Percentiles rank a stretch among this genome's conserved stretches.
Evolutionary conservation across 352 stramenopile species (phyloP).

Genomic region (Phytophthora pluvialis): DNA sequence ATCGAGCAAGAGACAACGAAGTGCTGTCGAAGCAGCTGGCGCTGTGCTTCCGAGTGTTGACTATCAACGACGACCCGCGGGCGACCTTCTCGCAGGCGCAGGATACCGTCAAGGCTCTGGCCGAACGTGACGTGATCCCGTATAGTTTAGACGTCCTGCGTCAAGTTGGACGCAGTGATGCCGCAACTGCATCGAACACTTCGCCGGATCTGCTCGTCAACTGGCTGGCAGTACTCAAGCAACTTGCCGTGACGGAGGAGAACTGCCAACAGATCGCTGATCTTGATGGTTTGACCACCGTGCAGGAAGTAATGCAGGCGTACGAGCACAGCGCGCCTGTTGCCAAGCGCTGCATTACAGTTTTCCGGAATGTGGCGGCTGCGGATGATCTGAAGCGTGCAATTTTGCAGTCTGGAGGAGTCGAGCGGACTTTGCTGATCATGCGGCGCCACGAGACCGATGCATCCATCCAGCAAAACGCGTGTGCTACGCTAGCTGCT

Average conservation of each 20-base stretch:
- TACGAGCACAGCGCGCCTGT: constrained; percentile 56
- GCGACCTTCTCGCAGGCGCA: constrained; percentile 74
- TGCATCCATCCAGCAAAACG: constrained; percentile 68
- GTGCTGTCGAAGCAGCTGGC: constrained; percentile 59
- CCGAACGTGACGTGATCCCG: constrained; percentile 56
- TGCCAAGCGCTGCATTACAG: constrained; percentile 69
- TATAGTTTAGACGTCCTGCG: constrained; percentile 55
- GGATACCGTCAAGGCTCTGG: constrained; percentile 70
- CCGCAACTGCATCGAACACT: constrained; percentile 4
- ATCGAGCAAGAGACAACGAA: constrained; percentile 37
- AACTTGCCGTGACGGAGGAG: constrained; percentile 80
- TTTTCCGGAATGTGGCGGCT: constrained; percentile 77
- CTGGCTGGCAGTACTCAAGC: constrained; percentile 80
- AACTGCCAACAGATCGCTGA: constrained; percentile 78
- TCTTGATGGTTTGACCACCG: constrained; percentile 51
- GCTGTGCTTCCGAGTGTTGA: constrained; percentile 61
- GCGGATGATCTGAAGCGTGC: constrained; percentile 73
- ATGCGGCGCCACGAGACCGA: constrained; percentile 64
- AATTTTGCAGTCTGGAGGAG: constrained; percentile 61
- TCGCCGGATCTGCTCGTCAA: constrained; percentile 54
- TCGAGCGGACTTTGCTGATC: constrained; percentile 56
- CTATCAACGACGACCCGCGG: constrained; percentile 73
- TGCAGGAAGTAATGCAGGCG: constrained; percentile 63
- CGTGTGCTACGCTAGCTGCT: constrained; percentile 75
- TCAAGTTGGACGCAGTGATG: constrained; percentile 11